Evolutionary conservation across 2,329 filamentous ascomycete genomes (phyloP).

Genomic region (Xylaria hypoxylon): DNA sequence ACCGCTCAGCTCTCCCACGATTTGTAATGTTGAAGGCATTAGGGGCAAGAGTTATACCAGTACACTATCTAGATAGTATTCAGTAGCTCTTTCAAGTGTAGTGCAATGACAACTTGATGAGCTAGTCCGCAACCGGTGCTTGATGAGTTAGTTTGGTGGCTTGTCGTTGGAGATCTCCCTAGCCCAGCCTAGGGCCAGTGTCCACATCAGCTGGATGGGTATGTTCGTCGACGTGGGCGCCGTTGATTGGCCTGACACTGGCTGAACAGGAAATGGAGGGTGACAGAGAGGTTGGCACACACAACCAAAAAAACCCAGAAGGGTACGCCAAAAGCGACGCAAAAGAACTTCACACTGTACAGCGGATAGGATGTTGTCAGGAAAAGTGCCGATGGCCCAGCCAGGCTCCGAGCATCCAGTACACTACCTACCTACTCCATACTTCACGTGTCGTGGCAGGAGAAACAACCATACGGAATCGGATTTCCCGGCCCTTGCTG

Average conservation of each 20-base stretch:
- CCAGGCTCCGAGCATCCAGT: constrained; percentile 20
- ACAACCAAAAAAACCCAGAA: constrained; percentile 42
- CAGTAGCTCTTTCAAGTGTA: constrained; percentile 18
- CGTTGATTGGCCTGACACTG: constrained; percentile 49
- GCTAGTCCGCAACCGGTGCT: constrained; percentile 44
- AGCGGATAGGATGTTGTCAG: constrained; percentile 37
- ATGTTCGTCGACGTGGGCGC: constrained; percentile 51
- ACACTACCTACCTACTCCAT: background rate
- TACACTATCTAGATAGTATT: constrained; percentile 4
- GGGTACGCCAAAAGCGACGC: constrained; percentile 35
- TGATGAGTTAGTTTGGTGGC: constrained; percentile 41
- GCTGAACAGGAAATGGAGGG: constrained; percentile 45
- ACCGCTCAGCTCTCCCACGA: constrained; percentile 23
- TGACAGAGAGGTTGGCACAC: constrained; percentile 49
- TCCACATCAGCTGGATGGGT: constrained; percentile 47
- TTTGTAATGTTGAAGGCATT: constrained; percentile 32
- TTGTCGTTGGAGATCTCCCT: constrained; percentile 44
- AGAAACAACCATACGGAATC: constrained; percentile 25
- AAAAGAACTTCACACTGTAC: constrained; percentile 36
- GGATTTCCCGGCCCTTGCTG: constrained; percentile 35
- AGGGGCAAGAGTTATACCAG: constrained; percentile 5
- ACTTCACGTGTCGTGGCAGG: constrained; percentile 25
- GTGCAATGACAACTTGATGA: constrained; percentile 18
- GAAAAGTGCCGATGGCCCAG: constrained; percentile 43
- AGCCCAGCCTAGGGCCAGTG: constrained; percentile 40